phyloP scores from a whole-genome alignment of 2,329 filamentous ascomycete species.

The Epichloe scottii region DNA sequence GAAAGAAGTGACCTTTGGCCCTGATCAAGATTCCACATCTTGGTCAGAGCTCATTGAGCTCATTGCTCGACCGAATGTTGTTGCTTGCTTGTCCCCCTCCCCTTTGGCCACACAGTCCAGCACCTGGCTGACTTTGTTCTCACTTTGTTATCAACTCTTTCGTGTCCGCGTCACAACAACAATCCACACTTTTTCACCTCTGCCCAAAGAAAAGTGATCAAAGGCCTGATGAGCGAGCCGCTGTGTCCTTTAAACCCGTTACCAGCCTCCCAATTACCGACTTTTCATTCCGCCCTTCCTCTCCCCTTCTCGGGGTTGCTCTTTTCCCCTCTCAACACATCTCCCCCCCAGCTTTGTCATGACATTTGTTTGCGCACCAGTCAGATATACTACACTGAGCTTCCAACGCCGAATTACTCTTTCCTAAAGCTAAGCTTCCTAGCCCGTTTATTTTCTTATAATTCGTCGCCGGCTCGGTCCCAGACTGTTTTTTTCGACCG shows the following conservation, averaged over 20 bases:
- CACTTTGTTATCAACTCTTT: conserved; percentile 3
- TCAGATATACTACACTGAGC: no score
- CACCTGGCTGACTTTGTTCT: conserved; percentile 3
- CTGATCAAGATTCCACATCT: no score
- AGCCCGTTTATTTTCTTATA: no score
- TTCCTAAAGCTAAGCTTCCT: no score
- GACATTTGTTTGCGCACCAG: no score
- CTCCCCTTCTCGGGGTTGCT: background rate
- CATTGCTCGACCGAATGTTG: background rate
- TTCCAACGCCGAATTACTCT: no score
- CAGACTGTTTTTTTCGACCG: no score
- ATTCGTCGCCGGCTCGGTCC: no score
- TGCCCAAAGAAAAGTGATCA: background rate
- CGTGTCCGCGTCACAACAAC: background rate
- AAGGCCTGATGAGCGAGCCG: background rate
- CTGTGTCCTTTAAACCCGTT: background rate
- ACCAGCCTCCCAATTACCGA: background rate
- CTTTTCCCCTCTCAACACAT: background rate
- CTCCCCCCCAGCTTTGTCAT: background rate
- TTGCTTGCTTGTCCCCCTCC: background rate
- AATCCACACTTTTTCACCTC: no score
- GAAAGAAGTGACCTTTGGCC: no score
- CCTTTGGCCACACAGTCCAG: background rate
- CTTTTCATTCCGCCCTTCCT: background rate
- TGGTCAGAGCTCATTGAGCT: background rate